Conservation (phyloP, 495 filamentous ascomycete genomes). For the Penicillium lagena region DNA sequence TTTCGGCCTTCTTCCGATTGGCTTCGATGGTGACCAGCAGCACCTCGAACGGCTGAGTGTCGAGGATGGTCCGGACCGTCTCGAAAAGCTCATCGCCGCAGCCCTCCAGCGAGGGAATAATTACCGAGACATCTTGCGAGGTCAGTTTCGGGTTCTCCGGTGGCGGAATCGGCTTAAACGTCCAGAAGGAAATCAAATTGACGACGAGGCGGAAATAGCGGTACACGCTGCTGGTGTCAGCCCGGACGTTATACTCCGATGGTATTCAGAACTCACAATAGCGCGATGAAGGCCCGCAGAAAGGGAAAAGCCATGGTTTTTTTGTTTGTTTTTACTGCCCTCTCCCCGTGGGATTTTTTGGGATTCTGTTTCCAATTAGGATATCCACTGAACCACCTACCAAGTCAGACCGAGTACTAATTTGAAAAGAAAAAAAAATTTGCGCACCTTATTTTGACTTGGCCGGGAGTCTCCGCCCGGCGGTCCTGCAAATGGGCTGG, state of each 20-base stretch:
- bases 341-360: not conserved
- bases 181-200: slow-evolving; percentile 59
- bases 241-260: not conserved
- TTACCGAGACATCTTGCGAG: slow-evolving; percentile 66
- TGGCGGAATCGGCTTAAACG: slow-evolving; percentile 55
- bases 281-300: slow-evolving; percentile 39
- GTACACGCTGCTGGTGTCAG: slow-evolving; percentile 40
- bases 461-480: no score
- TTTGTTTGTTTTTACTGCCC: not conserved
- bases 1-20: slow-evolving; percentile 47
- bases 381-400: no score
- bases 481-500: slow-evolving; percentile 6
- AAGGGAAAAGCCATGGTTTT: slow-evolving; percentile 38
- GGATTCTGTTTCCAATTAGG: not conserved
- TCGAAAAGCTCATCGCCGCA: slow-evolving; percentile 52
- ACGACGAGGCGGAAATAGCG: slow-evolving; percentile 62
- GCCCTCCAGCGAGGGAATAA: slow-evolving; percentile 64
- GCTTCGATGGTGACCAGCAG: slow-evolving; percentile 61
- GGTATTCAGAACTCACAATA: slow-evolving; percentile 33
- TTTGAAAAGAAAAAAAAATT: no score
- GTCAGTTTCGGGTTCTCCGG: slow-evolving; percentile 57
- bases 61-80: slow-evolving; percentile 54
- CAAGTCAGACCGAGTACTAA: no score
- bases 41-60: slow-evolving; percentile 49
- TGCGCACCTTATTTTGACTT: no score